Base-by-base conservation (phyloP, 2,329 filamentous ascomycete species). In the Aspergillus sp. region DNA sequence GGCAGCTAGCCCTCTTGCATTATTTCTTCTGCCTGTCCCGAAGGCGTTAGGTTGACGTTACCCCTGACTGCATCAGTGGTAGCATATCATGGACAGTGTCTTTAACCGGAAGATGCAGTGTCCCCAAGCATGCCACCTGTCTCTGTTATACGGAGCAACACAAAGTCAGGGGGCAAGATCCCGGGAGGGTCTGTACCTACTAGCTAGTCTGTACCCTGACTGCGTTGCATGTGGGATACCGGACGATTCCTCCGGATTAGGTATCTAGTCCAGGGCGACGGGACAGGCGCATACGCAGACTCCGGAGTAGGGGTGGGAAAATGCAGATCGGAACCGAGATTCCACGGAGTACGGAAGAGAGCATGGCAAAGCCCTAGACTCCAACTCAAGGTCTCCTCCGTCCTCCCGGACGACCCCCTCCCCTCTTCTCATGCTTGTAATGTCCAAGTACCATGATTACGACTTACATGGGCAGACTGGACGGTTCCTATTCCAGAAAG, bases 401-500 rank as follows among this genome's bases (percentile, higher is more conserved):
- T 49, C 46, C 6, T 18, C 14, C 46, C 46, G n/a, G n/a, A 11
- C 16, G 24, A 24, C 22, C 14, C 14, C n/a, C 39, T 54, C 29
- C 29, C 29, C 22, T 46, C 32, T 55, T 57, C 29, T 55, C 52
- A 56, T 64, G 39, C 20, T 24, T 29, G 55, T 56, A 46, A 52
- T 52, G 16, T 36, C 12, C 16, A 42, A 58, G 55, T 61, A 55
- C 20, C 50, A 61, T 57, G 47, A 52, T 67, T 67, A 67, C 65
- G 59, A 64, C 59, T 67, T 67, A 67, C 65, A 61, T 63, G 61
- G 42, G 54, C 54, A n/a, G 55, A 60, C 59, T 62, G 63, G 65
- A 69, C 67, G 68, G 63, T 42, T 42, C 61, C 59, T 52, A 26
- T 69, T 70, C 65, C 58, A 62, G 67, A 72, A 73, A 73, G 65